phyloP scores from a whole-genome alignment of 257 asterid species.

The Thymus quinquecostatus region DNA sequence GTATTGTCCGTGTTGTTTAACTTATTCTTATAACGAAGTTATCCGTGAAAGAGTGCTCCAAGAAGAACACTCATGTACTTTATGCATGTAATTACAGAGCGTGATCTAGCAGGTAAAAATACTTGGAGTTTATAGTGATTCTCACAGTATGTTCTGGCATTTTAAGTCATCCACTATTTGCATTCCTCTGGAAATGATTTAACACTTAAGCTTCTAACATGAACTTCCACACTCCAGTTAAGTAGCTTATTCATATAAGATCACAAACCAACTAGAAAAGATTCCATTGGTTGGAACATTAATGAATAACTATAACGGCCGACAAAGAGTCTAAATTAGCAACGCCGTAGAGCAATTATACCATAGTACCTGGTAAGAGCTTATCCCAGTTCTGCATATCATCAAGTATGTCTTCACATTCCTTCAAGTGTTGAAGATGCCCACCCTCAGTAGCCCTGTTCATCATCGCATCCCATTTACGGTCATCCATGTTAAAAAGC shows the following conservation, averaged over 20 bases:
- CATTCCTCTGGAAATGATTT: neutral
- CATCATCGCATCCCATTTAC: conserved; percentile 82
- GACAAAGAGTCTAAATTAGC: conserved; percentile 2
- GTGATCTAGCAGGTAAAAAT: neutral
- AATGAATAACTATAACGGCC: neutral
- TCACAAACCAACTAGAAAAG: conserved; percentile 15
- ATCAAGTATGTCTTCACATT: conserved; percentile 79
- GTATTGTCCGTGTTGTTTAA: neutral
- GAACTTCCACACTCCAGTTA: neutral
- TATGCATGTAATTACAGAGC: neutral
- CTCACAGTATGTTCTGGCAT: neutral
- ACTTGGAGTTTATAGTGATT: neutral
- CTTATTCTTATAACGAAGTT: neutral
- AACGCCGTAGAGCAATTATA: conserved; percentile 23
- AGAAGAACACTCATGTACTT: conserved; percentile 17
- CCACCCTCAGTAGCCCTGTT: conserved; percentile 69
- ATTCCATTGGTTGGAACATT: too few species aligned
- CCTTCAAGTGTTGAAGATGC: conserved; percentile 63
- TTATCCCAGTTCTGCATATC: conserved; percentile 88
- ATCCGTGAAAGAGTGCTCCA: conserved; percentile 17
- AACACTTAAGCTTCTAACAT: conserved; percentile 7
- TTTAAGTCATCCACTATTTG: conserved; percentile 4
- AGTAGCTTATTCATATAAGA: conserved; percentile 12
- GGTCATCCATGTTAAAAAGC: conserved; percentile 66
- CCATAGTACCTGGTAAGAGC: conserved; percentile 74